Base-by-base conservation (phyloP, 2,329 filamentous ascomycete species). In the Alternaria ethzedia region DNA sequence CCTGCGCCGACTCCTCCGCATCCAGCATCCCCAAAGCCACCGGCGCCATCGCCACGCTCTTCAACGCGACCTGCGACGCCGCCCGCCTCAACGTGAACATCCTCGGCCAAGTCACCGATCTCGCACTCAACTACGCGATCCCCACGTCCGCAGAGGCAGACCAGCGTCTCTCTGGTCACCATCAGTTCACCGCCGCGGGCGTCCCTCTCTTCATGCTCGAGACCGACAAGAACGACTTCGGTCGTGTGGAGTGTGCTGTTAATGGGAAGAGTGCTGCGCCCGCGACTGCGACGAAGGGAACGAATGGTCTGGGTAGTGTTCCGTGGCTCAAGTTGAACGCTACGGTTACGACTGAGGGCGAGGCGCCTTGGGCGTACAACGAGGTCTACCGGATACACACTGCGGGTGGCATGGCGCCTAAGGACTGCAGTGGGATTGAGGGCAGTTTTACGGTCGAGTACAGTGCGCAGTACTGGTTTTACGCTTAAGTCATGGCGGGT, bases 341-440 rank as follows among this genome's bases (percentile, higher is more conserved):
- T 10, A 62, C 69, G 6, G 82, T 80, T 9, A 61, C 68, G 5
- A 15, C 51, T 8, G 45, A 54, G 15, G 57, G 36, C 5, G 67
- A 73, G 9, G 21, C 49, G 15, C 8, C 56, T 20, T 77, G 81
- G 13, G 77, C 81, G 49, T 87, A 92, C 70, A 87, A 89, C 77
- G 89, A 93, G 77, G 90, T 97, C 23, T 98, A 95, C 82, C 88
- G 95, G 12, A 82, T 97, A 47, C 86, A 92, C 73, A 98, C 95
- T 11, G 93, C 91, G 1, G 94, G 94, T 25, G 95, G 95, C 11
- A 87, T 86, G 50, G 82, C 93, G 2, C 94, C 94, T 0, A 83
- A 86, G 25, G 91, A 89, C 0, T 98, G 95, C 78, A 78, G 86
- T 32, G 91, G 88, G 11, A 85, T 88, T 84, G 78, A 84, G 0